These are phyloP conservation scores for Aspergillus aculeatus DNA, from an alignment of 2,329 filamentous ascomycete genomes.

Conservation along the genomic window DNA sequence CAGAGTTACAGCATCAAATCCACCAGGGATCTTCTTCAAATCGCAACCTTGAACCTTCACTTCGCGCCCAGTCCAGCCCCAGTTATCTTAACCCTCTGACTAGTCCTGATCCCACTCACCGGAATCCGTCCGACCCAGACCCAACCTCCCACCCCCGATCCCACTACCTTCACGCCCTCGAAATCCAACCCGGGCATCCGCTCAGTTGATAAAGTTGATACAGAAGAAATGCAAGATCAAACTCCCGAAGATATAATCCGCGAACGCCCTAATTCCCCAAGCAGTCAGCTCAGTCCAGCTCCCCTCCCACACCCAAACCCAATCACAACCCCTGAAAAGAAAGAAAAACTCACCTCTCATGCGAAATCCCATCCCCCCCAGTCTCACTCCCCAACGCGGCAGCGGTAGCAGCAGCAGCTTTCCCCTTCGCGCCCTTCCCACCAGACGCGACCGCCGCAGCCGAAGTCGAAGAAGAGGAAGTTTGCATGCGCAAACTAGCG, in stretches of 20 bases:
- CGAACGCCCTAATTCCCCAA: slow-evolving; percentile 69
- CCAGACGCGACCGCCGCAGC: slow-evolving; percentile 51
- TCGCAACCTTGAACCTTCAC: background rate
- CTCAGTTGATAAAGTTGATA: slow-evolving; percentile 92
- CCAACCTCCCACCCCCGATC: no score
- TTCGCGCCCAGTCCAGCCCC: background rate
- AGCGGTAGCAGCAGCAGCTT: slow-evolving; percentile 22
- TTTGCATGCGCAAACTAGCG: slow-evolving; percentile 86
- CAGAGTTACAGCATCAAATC: background rate
- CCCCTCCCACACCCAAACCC: no score
- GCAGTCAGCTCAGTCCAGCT: no score
- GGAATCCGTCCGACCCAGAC: no score
- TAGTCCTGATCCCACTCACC: no score
- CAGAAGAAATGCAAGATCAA: slow-evolving; percentile 98
- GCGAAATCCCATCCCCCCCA: slow-evolving; percentile 29
- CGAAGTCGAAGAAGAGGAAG: slow-evolving; percentile 47
- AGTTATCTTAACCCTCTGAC: background rate
- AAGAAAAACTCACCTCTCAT: slow-evolving; percentile 39
- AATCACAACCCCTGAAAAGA: background rate
- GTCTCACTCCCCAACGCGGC: background rate
- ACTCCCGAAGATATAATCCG: slow-evolving; percentile 93
- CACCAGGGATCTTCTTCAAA: slow-evolving; percentile 8
- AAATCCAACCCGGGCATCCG: background rate
- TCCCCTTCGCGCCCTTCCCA: slow-evolving; percentile 29
- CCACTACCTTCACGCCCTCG: background rate